Percentiles rank a stretch among this genome's conserved stretches.
Evolutionary conservation across 2,329 filamentous ascomycete species (phyloP).

Genomic region (Diplodia scrobiculata): DNA sequence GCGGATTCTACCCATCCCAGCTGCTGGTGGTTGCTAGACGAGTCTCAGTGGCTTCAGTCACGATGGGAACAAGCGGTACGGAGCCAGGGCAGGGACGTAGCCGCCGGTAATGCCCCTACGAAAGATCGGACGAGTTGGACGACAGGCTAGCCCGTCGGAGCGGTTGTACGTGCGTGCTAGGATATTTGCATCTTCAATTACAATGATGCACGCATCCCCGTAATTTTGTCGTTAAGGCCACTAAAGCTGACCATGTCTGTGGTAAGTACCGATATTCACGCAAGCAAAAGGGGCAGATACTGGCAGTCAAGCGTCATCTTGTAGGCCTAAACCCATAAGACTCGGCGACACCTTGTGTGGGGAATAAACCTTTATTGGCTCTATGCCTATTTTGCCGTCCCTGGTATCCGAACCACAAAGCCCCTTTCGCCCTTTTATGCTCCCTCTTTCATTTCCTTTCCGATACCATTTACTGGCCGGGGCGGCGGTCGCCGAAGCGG

Average conservation of each 20-base stretch:
- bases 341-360: conserved; percentile 83
- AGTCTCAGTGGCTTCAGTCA: no score
- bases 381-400: conserved; percentile 42
- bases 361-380: conserved; percentile 40
- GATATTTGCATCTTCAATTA: background rate
- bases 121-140: no score
- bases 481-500: conserved; percentile 69
- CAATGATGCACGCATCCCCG: background rate
- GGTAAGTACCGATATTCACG: conserved; percentile 11
- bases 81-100: no score
- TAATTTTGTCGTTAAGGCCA: background rate
- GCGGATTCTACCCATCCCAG: no score
- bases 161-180: background rate
- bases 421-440: conserved; percentile 28
- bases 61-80: no score
- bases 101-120: no score
- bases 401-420: conserved; percentile 35
- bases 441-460: conserved; percentile 38
- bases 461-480: conserved; percentile 34
- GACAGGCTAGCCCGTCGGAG: no score
- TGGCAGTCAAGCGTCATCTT: conserved; percentile 95
- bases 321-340: conserved; percentile 55
- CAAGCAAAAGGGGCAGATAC: conserved; percentile 1
- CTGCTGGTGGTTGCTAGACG: no score
- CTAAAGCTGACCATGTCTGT: background rate